Base-by-base conservation (phyloP, 306 rosid genomes). In the Senna tora region DNA sequence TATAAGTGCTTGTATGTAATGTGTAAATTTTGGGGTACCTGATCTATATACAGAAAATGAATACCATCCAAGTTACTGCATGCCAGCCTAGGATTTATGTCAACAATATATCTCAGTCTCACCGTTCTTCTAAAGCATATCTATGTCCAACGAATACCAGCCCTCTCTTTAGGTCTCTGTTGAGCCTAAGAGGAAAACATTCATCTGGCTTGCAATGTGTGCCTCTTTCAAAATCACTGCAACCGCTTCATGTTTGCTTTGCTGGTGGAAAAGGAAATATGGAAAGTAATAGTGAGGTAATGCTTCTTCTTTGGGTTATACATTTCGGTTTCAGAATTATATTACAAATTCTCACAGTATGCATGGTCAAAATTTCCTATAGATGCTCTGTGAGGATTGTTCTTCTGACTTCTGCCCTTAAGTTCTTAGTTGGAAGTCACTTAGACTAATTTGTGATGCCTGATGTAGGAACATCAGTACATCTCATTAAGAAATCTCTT, bases 221-320 rank as follows among this genome's bases (percentile, higher is more conserved):
- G 43, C 77, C 85, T 1, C n/a, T 74, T 28, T 75, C 80, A 12
- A 83, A 76, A 69, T 81, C 65, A 53, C 73, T 13, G 47, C 74
- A 36, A 22, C 28, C 77, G 54, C 78, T 71, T 63, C 84, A 79
- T 41, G 83, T 84, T 56, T 85, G 90, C 80, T 77, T 75, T 16
- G 87, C 83, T 7, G 87, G 87, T 71, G 87, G 83, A 49, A 70
- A 79, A 71, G 90, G 88, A 75, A 85, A 81, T 74, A 77, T 61
- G 82, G 88, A 53, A 38, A 82, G 63, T 60, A 71, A 51, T 32
- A 76, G 65, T 75, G 87, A 76, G 90, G 93, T 88, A 62, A 70
- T 53, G 34, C 66, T 41, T 55, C 19, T 45, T 58, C 30, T 7
- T 71, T 72, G 28, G 20, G 49, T 39, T 58, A 19, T 66, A 21